Base-by-base conservation (phyloP, 2,329 filamentous ascomycete species). In the Erysiphe pulchra region DNA sequence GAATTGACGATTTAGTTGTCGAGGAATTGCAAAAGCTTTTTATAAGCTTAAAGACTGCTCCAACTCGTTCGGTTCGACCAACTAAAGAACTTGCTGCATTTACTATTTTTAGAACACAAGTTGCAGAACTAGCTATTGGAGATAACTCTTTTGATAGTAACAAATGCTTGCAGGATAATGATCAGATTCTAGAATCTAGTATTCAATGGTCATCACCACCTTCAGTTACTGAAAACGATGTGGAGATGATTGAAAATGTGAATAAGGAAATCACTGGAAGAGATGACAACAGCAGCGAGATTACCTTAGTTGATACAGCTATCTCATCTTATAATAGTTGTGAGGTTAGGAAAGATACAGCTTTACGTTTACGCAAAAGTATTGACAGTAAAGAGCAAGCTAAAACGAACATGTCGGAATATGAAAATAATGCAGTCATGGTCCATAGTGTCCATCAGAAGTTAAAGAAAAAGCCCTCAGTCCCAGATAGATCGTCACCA, bases 61-160 rank as follows among this genome's bases (percentile, higher is more conserved):
- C 71, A 4, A 65, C 68, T 37, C 62, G 67, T 11, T 76, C 70
- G 14, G 74, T 86, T 30, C 73, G 69, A 39, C 85, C 85, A 1
- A 75, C 77, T 3, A 77, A 80, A 53, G 74, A 83, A 51, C 68
- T 94, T 32, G 85, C 85, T 24, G 77, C 84, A 44, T 71, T 86
- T 36, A 85, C 85, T 1, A 66, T 93, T 18, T 72, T 82, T 48
- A 71, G 66, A 50, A 65, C 68, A 20, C 66, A 66, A 42, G 24
- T 8, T 28, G 67, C 68, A 36, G 70, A 68, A 47, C 59, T 65
- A 49, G 60, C 62, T 47, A 68, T 67, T 24, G 63, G 65, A 5
- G 59, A 55, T 40, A 59, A 46, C 55, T 64, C 17, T 37, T 7
- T 17, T 13, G 34, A n/a, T 16, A 33, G 41, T 11, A n/a, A 13